Evolutionary conservation across 495 filamentous ascomycete species (phyloP), one percentile per base, ranked within the genome.

Genomic region (Massariosphaeria phaeospora): DNA sequence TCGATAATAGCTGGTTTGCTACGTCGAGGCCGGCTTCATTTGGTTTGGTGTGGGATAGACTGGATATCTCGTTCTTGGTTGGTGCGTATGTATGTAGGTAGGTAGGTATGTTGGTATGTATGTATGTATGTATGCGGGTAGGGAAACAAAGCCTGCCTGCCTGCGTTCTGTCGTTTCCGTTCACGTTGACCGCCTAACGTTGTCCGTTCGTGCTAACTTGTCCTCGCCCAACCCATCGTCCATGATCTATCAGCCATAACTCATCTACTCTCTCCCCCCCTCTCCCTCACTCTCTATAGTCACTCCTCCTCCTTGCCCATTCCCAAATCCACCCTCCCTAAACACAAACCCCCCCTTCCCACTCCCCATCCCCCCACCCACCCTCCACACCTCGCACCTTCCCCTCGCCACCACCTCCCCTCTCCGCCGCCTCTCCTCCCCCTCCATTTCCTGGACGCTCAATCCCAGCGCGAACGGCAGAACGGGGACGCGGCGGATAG

Each of bases 381-480:
- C 26, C 40, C 23, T 57, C 57, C 61, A 63, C 10, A 10, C 35
- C 36, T 63, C 63, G 44, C 62, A 71, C 35, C 55, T 21, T 3
- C 59, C 64, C 30, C 57, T 48, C 20, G 72, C 66, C 0, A 77
- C 72, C 50, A 69, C 69, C 29, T 67, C 66, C 63, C 69, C 66
- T 51, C 75, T 68, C 61, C 67, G 69, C 33, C 66, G 59, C 18
- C 77, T 76, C 60, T 84, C 78, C 3, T 57, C 67, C 3, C 38
- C 4, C 40, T 73, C 64, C 0, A 78, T 82, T 64, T 85, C 80
- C 30, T 79, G 71, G 0, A 78, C 62, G 41, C 77, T 81, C 38
- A 80, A 72, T 0, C 70, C 73, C 11, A 70, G 67, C 9, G 73
- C 73, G 67, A 88, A 88, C 10, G 70, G 70, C 8, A 71, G 65